Evolutionary conservation across 1,139 yeast species (phyloP), one percentile per base, ranked within the genome.

Genomic region (Candida tetrigidarum): DNA sequence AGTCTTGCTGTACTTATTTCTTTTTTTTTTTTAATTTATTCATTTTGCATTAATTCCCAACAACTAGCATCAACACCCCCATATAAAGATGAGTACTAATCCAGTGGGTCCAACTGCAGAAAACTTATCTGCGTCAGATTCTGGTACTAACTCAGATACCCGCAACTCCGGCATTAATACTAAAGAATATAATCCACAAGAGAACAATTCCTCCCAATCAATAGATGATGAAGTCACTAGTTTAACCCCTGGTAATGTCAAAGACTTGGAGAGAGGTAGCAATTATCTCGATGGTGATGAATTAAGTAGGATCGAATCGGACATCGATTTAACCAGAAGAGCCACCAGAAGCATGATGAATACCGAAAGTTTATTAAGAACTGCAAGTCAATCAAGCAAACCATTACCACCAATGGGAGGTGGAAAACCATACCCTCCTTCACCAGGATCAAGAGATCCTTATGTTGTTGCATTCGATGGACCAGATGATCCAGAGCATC

Each of bases 401-500:
- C 46, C 71, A 10, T 53, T 71, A 44, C 76, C 76, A 2, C 46
- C 43, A 3, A 71, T 72, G 76, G 76, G 78, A 8, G 67, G 63
- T 16, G 72, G 64, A 12, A 60, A 70, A 44, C 64, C 59, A 8
- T 69, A 62, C 44, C 78, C 78, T 1, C 69, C 74, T 4, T 47
- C 60, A 6, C 57, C 69, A 28, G 72, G 71, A 1, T 65, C 64
- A 22, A 59, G 70, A 43, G 64, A 61, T 6, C 64, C 67, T 2
- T 72, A 68, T 50, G 56, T 60, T 5, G 76, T 71, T n/a, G 58
- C 63, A 32, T 80, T 64, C 52, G 78, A 74, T 49, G 83, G 83
- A 1, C 74, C 76, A 1, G 66, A 72, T 20, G 85, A 80, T 55
- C 81, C 81, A 1, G 39, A 50, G 0, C 73, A 68, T 52, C 84